Conservation (phyloP, 106 monocot genomes). For the Acorus gramineus region DNA sequence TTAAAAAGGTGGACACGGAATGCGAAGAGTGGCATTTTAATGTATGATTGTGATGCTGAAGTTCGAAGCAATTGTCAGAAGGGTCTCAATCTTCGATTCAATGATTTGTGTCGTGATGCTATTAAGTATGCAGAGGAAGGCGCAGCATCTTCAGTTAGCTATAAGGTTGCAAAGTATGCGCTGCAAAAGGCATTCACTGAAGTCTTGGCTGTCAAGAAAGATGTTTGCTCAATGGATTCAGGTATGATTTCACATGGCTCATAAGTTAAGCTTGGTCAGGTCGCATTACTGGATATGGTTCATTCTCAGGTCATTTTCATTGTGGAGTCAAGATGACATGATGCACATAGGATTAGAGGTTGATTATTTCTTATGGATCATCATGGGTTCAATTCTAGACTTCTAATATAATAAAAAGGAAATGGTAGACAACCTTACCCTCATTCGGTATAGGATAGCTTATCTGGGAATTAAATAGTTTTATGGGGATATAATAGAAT, state of each 20-base stretch:
- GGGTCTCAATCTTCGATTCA: slow-evolving; percentile 43
- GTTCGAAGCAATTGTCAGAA: slow-evolving; percentile 22
- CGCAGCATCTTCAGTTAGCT: slow-evolving; percentile 49
- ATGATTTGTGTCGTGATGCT: slow-evolving; percentile 85
- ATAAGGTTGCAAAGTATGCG: slow-evolving; percentile 72
- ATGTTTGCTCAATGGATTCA: slow-evolving; percentile 21
- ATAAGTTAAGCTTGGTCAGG: too few relatives aligned
- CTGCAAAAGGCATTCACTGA: slow-evolving; percentile 61
- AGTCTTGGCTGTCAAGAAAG: slow-evolving; percentile 57
- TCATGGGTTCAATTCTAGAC: too few relatives aligned
- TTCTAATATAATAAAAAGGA: too few relatives aligned
- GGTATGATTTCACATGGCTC: slow-evolving; percentile 14
- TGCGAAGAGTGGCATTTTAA: slow-evolving; percentile 43
- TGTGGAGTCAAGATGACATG: too few relatives aligned
- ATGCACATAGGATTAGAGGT: too few relatives aligned
- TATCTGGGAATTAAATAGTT: too few relatives aligned
- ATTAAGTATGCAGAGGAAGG: slow-evolving; percentile 88
- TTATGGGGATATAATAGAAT: too few relatives aligned
- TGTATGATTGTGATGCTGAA: slow-evolving; percentile 17
- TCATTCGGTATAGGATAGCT: too few relatives aligned
- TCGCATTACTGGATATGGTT: too few relatives aligned
- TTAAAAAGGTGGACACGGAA: slow-evolving; percentile 77
- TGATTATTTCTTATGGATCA: too few relatives aligned
- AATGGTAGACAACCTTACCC: too few relatives aligned
- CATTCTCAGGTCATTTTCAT: too few relatives aligned